Evolutionary conservation across 495 filamentous ascomycete genomes (phyloP).

Genomic region (Aspergillus olivimuriae): DNA sequence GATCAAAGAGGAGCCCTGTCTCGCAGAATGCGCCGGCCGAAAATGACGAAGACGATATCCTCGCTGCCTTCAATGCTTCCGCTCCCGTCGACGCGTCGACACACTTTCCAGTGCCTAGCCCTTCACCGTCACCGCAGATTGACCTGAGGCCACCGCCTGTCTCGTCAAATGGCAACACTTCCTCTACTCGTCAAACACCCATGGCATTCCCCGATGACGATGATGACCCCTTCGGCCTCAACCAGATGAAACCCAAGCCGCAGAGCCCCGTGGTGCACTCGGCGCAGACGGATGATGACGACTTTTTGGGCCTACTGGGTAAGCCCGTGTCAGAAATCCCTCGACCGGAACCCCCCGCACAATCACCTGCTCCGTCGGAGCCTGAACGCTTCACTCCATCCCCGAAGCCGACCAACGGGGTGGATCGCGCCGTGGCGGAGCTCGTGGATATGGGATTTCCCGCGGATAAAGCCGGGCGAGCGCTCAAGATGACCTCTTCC

Average conservation of each 20-base stretch:
- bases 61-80: slow-evolving; percentile 56
- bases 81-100: slow-evolving; percentile 58
- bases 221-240: slow-evolving; percentile 90
- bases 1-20: slow-evolving; percentile 44
- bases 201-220: slow-evolving; percentile 41
- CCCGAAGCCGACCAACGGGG: slow-evolving; percentile 47
- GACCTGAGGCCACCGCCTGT: slow-evolving; percentile 12
- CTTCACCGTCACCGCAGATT: slow-evolving; percentile 26
- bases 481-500: slow-evolving; percentile 69
- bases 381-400: slow-evolving; percentile 38
- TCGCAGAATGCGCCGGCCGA: slow-evolving; percentile 24
- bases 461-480: slow-evolving; percentile 68
- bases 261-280: slow-evolving; percentile 24
- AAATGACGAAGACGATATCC: slow-evolving; percentile 50
- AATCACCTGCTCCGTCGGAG: slow-evolving; percentile 37
- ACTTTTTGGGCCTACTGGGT: slow-evolving; percentile 79
- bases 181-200: slow-evolving; percentile 12
- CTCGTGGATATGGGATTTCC: slow-evolving; percentile 94
- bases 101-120: slow-evolving; percentile 47
- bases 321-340: slow-evolving; percentile 80
- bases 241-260: slow-evolving; percentile 46
- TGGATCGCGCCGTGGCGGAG: slow-evolving; percentile 79
- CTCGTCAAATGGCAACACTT: slow-evolving; percentile 16
- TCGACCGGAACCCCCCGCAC: slow-evolving; percentile 27
- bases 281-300: slow-evolving; percentile 66